A percentile compares a stretch with the other conserved stretches of the same genome.
phyloP scores from a whole-genome alignment of 768 basidiomycete species.

The Asterophora parasitica region DNA sequence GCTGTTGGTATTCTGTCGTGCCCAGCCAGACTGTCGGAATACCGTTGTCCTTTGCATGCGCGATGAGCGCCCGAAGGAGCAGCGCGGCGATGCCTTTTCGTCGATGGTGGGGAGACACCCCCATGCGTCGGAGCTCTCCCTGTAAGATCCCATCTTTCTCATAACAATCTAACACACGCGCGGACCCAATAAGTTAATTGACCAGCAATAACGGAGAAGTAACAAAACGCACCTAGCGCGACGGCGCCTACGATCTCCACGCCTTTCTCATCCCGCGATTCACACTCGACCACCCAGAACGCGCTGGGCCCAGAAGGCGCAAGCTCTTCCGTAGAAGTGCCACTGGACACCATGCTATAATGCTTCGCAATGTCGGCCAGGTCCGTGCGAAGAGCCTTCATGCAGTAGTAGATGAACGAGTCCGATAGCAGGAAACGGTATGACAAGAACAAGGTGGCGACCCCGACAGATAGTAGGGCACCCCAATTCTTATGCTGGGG shows the following conservation, averaged over 20 bases:
- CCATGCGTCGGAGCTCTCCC: constrained; percentile 11
- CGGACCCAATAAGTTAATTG: no score
- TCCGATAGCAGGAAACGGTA: not conserved
- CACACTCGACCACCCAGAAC: constrained; percentile 7
- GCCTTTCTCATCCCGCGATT: not conserved
- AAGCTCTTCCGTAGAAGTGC: not conserved
- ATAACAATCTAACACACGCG: not conserved
- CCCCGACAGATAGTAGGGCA: not conserved
- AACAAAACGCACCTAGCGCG: constrained; percentile 13
- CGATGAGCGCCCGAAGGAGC: constrained; percentile 6
- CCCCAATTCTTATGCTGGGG: not conserved
- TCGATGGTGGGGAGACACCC: constrained; percentile 13
- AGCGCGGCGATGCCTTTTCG: constrained; percentile 10
- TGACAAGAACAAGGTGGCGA: not conserved
- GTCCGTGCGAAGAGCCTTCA: not conserved
- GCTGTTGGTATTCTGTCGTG: constrained; percentile 4
- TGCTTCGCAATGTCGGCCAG: not conserved
- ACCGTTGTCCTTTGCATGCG: constrained; percentile 1
- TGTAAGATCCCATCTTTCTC: not conserved
- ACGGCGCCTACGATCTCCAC: constrained; percentile 6
- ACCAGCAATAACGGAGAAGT: no score
- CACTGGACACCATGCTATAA: not conserved
- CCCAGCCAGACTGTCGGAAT: not conserved
- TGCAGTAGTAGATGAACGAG: constrained; percentile 6
- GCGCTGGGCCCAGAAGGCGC: not conserved